These are phyloP conservation scores for Parietaria judaica DNA, from an alignment of 306 rosid species.

Conservation along the genomic window DNA sequence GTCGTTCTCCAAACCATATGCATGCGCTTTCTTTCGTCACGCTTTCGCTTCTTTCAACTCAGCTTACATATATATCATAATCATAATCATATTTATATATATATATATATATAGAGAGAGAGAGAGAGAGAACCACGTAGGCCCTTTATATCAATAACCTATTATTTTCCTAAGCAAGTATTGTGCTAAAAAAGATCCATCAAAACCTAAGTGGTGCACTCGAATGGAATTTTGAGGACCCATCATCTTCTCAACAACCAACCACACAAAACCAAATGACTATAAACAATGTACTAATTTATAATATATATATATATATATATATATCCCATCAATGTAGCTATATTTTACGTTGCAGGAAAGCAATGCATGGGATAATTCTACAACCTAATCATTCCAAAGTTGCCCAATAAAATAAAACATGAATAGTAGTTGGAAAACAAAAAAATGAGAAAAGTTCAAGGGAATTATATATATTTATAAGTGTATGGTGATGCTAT, in stretches of 20 bases:
- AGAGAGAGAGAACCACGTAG: conserved; percentile 18
- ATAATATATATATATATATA: background rate
- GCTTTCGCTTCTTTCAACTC: conserved; percentile 40
- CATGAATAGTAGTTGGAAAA: background rate
- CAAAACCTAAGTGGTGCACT: conserved; percentile 53
- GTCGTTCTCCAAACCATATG: conserved; percentile 49
- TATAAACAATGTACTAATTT: conserved; percentile 14
- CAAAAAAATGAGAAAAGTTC: conserved; percentile 2
- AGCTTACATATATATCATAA: background rate
- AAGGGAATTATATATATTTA: conserved; percentile 14
- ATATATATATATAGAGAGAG: too few relatives aligned
- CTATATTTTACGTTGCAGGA: conserved; percentile 10
- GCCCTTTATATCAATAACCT: conserved; percentile 23
- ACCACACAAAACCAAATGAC: conserved; percentile 11
- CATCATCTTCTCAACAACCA: conserved; percentile 28
- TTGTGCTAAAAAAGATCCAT: conserved; percentile 42
- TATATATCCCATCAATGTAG: background rate
- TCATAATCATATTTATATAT: too few relatives aligned
- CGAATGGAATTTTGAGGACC: conserved; percentile 27
- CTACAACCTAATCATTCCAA: conserved; percentile 27
- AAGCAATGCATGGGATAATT: conserved; percentile 32
- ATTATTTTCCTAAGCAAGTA: background rate
- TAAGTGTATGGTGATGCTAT: conserved; percentile 27
- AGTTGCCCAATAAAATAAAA: conserved; percentile 19
- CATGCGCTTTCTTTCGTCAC: conserved; percentile 57